Evolutionary conservation across 768 basidiomycete species (phyloP), one percentile per base, ranked within the genome.

Genomic region (Coprinopsis sp.): DNA sequence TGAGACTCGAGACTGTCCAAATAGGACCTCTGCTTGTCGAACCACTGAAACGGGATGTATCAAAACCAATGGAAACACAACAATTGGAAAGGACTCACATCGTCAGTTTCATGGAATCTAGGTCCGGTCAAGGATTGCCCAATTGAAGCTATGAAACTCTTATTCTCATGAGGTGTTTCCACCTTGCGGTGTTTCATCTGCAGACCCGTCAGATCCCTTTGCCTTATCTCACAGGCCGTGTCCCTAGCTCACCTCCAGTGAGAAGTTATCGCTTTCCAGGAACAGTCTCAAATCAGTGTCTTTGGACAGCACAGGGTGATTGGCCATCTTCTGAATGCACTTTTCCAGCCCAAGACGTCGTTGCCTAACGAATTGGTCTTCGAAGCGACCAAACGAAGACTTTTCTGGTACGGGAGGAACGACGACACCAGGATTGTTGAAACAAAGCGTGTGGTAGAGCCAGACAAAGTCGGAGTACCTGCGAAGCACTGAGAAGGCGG

Each of bases 381-480:
- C 89, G 64, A 99, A 99, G 14, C 96, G 81, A 5, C 91, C 92
- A 55, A 96, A 90, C 0, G 91, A 71, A 51, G 87, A 91, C 73
- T 99, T 99, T 64, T 95, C 96, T 0, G 96, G 96, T 4, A 87
- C 89, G 0, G 95, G 95, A 6, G 96, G 96, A 0, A 99, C 92
- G 30, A 98, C 87, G 2, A 98, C 93, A 7, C 96, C 96, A 3
- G 95, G 94, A 59, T 98, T 98, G 65, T 97, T 97, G 54, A 67
- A 62, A 0, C 83, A 84, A 2, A 99, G 76, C 0, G 86, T 82
- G 58, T 93, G 91, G 63, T 90, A 96, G 1, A 99, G 66, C 96
- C 96, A 98, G 16, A 97, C 77, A 58, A 98, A 99, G 65, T 99
- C 95, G 5, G 91, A 92, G 65, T 96, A 99, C 25, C 96, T 84